A percentile compares a stretch with the other conserved stretches of the same genome.
These are phyloP conservation scores for Tylopilus cervinicoccineus DNA, from an alignment of 768 basidiomycete genomes.

Conservation along the genomic window DNA sequence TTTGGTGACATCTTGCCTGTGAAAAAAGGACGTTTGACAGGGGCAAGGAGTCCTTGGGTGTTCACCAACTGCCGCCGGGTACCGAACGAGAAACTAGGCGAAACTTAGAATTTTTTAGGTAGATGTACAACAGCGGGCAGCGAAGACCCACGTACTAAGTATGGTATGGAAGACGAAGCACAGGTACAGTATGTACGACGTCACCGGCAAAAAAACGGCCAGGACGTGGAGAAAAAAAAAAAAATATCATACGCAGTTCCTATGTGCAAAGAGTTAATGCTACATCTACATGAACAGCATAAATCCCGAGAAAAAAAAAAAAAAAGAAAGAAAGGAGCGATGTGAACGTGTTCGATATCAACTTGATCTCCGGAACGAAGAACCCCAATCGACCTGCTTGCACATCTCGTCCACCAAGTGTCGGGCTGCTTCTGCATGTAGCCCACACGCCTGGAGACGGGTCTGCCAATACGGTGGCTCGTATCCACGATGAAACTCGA, in stretches of 20 bases:
- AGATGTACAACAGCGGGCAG: not conserved
- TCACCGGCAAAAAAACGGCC: not conserved
- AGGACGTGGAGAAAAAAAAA: not conserved
- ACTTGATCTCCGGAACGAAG: not conserved
- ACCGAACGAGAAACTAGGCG: not conserved
- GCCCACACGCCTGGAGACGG: slow-evolving; percentile 20
- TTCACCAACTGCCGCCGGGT: no score
- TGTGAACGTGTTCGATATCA: slow-evolving; percentile 1
- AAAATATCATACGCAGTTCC: no score
- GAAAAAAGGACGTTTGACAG: not conserved
- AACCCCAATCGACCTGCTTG: slow-evolving; percentile 19
- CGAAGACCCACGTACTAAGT: not conserved
- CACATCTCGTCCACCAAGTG: slow-evolving; percentile 27
- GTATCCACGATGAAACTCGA: slow-evolving; percentile 21
- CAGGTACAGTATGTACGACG: not conserved
- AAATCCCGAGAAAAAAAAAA: not conserved
- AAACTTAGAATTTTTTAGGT: not conserved
- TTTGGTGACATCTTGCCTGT: not conserved
- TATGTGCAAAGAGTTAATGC: not conserved
- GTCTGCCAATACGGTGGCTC: slow-evolving; percentile 28
- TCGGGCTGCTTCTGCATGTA: slow-evolving; percentile 13
- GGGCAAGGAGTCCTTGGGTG: no score
- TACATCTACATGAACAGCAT: slow-evolving; percentile 3
- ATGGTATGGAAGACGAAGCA: not conserved
- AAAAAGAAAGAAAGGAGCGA: no score